Percentiles rank a stretch among this genome's conserved stretches.
Conservation (phyloP, 768 basidiomycete species). For the Hebeloma cylindrosporum region DNA sequence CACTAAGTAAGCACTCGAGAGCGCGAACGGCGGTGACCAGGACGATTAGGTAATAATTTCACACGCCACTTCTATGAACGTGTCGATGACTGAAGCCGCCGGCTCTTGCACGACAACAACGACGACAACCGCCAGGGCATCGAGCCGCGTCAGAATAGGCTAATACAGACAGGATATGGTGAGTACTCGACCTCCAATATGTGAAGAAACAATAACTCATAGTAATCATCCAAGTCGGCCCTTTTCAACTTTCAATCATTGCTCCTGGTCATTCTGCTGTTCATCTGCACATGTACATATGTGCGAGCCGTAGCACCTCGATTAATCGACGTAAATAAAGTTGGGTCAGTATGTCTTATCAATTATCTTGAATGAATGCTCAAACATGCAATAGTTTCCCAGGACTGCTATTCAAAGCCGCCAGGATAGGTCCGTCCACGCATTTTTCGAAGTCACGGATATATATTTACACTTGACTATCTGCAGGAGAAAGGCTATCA, state of each 20-base stretch:
- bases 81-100: no score
- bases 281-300: slow-evolving; percentile 98
- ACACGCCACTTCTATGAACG: no score
- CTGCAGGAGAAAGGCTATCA: slow-evolving; percentile 86
- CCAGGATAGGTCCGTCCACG: slow-evolving; percentile 76
- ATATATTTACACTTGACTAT: background rate
- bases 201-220: no score
- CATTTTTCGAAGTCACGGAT: background rate
- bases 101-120: no score
- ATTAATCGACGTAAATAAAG: slow-evolving; percentile 89
- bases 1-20: no score
- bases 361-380: background rate
- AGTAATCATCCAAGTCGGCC: slow-evolving; percentile 55
- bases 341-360: slow-evolving; percentile 65
- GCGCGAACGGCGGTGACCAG: no score
- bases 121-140: no score
- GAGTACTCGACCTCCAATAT: background rate
- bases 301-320: slow-evolving; percentile 87
- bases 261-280: slow-evolving; percentile 86
- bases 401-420: slow-evolving; percentile 93
- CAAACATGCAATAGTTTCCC: slow-evolving; percentile 58
- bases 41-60: no score
- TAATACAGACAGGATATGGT: no score
- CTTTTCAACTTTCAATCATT: slow-evolving; percentile 98
- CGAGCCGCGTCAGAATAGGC: no score